Base-by-base conservation (phyloP, 371 early-diverging fungal genomes). In the Mortierella sp. region DNA sequence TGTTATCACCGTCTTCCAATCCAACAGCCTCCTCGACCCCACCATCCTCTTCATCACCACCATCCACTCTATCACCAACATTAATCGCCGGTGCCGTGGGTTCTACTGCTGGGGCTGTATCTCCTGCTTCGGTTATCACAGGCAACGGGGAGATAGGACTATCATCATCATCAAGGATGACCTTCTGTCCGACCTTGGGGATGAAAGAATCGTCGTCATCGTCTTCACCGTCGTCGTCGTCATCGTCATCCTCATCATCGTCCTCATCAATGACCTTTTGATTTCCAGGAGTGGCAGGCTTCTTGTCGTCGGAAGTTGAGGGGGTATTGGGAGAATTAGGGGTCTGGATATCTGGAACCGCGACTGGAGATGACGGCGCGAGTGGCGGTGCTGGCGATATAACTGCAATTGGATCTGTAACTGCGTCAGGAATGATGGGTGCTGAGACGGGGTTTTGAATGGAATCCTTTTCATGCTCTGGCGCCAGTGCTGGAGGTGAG, bases 161-260 rank as follows among this genome's bases (percentile, higher is more conserved):
- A 47, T n/a, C 60, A 13, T 60, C 73, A 57, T 44, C 55, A 19
- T 19, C 55, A 21, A 60, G 45, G 21, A 31, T 75, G 74, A 48
- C 55, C 52, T 48, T 79, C 72, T 57, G 74, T 50, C n/a, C 34
- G 21, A 55, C 71, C 55, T 60, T 47, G 24, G 54, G 72, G 4
- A 52, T 48, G n/a, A 50, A 45, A 52, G 57, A n/a, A 4, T 80
- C 78, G 19, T 74, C 77, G 21, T n/a, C n/a, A n/a, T 72, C 75
- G 6, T 78, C 65, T 16, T 84, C 81, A 28, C 70, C 75, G 2
- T 73, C 74, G 24, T 86, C 72, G 24, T 68, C 73, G 55, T 54
- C 54, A 21, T 60, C 55, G 28, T 73, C 73, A 7, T 72, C 72
- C 1, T 72, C 72, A 50, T 19, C 34, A 4, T 14, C 73, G 11